A percentile compares a stretch with the other conserved stretches of the same genome.
phyloP scores from a whole-genome alignment of 768 basidiomycete species.

The Boletus bicolor region DNA sequence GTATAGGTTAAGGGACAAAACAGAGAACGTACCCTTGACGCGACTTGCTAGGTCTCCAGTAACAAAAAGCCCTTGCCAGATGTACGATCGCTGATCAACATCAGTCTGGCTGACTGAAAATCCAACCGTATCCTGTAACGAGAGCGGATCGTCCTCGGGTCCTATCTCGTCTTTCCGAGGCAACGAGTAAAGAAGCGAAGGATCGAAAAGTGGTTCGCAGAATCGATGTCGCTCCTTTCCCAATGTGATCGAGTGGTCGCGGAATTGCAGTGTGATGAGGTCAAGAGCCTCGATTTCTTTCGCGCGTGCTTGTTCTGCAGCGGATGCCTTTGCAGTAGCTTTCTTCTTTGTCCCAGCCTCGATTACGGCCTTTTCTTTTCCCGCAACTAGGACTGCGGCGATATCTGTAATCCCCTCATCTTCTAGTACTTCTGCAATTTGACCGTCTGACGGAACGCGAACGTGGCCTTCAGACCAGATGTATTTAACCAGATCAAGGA shows the following conservation, averaged over 20 bases:
- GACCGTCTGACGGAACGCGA: constrained; percentile 73
- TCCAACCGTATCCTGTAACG: constrained; percentile 68
- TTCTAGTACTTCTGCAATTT: constrained; percentile 57
- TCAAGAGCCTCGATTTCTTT: constrained; percentile 82
- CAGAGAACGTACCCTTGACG: constrained; percentile 57
- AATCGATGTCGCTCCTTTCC: constrained; percentile 89
- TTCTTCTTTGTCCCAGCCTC: constrained; percentile 82
- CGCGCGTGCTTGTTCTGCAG: constrained; percentile 77
- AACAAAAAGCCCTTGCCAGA: constrained; percentile 78
- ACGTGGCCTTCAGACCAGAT: constrained; percentile 63
- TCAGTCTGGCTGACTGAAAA: constrained; percentile 60
- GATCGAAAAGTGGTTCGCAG: constrained; percentile 87
- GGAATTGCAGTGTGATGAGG: constrained; percentile 72
- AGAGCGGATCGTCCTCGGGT: constrained; percentile 26
- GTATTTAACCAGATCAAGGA: constrained; percentile 63
- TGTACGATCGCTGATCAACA: constrained; percentile 61
- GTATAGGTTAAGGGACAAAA: not conserved
- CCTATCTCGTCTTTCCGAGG: constrained; percentile 25
- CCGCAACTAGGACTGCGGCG: constrained; percentile 84
- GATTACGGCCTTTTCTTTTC: constrained; percentile 87
- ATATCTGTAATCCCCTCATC: constrained; percentile 89
- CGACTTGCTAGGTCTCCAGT: constrained; percentile 72
- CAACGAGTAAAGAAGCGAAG: constrained; percentile 48
- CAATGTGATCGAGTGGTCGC: constrained; percentile 65
- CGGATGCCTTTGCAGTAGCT: constrained; percentile 65